Conservation (phyloP, 1,139 yeast species). For the Zygotorulaspora mrakii region DNA sequence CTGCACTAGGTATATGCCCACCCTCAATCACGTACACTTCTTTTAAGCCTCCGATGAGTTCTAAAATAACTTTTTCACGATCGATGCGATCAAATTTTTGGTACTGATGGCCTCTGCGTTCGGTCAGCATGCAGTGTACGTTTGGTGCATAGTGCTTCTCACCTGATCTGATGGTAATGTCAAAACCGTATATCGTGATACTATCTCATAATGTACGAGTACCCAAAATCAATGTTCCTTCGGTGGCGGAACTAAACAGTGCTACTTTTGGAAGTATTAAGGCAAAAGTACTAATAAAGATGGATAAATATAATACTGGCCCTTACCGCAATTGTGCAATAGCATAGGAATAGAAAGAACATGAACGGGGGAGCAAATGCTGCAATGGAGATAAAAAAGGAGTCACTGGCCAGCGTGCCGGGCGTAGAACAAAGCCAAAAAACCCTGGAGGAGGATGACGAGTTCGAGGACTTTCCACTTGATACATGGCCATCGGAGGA, state of each 20-base stretch:
- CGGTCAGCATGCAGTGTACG: neutral
- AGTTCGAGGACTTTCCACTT: conserved; percentile 90
- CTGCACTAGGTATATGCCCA: too few relatives aligned
- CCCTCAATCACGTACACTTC: neutral
- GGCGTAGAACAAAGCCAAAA: conserved; percentile 26
- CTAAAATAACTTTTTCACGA: neutral
- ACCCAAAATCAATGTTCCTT: neutral
- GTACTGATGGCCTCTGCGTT: neutral
- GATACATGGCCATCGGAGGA: conserved; percentile 61
- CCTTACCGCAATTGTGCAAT: too few relatives aligned
- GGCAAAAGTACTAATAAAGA: too few relatives aligned
- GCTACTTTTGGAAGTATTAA: too few relatives aligned
- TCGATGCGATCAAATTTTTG: conserved; percentile 7
- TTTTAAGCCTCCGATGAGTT: neutral
- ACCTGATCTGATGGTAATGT: too few relatives aligned
- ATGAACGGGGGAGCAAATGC: conserved; percentile 3
- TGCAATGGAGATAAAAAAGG: conserved; percentile 5
- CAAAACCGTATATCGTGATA: conserved; percentile 1
- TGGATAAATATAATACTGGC: too few relatives aligned
- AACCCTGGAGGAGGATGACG: conserved; percentile 86
- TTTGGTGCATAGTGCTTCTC: too few relatives aligned
- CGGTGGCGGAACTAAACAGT: conserved; percentile 2
- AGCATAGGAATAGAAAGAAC: neutral
- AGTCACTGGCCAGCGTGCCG: conserved; percentile 1
- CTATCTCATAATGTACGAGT: neutral